phyloP scores from a whole-genome alignment of 2,329 filamentous ascomycete genomes.

The Ophiocordyceps camponoti-floridani region DNA sequence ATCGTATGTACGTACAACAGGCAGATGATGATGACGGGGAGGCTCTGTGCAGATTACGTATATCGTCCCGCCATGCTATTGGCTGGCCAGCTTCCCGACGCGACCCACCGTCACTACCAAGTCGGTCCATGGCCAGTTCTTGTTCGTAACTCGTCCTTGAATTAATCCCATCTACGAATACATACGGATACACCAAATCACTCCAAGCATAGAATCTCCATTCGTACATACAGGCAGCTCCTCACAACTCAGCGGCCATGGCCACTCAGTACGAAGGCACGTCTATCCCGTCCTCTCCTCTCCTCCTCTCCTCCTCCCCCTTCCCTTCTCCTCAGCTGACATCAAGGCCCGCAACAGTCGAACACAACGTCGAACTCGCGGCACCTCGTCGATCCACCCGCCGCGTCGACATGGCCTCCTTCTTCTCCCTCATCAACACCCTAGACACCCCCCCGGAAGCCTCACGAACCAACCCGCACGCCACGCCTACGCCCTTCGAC shows the following conservation, averaged over 20 bases:
- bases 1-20: slow-evolving; percentile 3
- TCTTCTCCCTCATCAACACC: slow-evolving; percentile 37
- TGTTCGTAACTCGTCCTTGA: no score
- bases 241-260: slow-evolving; percentile 18
- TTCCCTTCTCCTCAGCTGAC: background rate
- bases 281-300: no score
- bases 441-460: slow-evolving; percentile 26
- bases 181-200: no score
- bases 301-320: no score
- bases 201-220: no score
- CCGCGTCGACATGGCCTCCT: slow-evolving; percentile 45
- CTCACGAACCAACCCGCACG: slow-evolving; percentile 26
- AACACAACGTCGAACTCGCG: slow-evolving; percentile 40
- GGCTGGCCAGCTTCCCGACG: no score
- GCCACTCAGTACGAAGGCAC: slow-evolving; percentile 40
- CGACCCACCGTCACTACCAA: no score
- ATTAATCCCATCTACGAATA: no score
- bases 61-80: no score
- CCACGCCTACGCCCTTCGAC: slow-evolving; percentile 42
- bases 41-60: no score
- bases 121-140: no score
- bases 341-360: slow-evolving; percentile 29
- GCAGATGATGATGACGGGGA: background rate
- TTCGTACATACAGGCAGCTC: background rate
- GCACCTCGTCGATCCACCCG: slow-evolving; percentile 23